Evolutionary conservation across 306 rosid species (phyloP).

Genomic region (Cercis canadensis): DNA sequence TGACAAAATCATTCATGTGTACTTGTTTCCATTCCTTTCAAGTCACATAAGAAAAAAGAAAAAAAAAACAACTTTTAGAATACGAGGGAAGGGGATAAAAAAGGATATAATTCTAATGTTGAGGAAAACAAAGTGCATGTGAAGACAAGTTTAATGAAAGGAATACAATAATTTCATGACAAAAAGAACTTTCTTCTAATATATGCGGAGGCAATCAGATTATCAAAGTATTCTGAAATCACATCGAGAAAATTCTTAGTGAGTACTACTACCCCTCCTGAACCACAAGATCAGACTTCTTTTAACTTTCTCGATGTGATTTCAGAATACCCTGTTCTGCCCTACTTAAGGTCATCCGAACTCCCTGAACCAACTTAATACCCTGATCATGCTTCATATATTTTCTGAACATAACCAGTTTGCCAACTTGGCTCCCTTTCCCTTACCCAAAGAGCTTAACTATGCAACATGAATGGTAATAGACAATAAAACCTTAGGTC

Average conservation of each 20-base stretch:
- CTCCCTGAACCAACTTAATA: no score
- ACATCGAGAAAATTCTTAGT: background rate
- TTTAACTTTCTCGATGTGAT: no score
- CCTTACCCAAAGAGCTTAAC: background rate
- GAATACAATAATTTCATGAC: no score
- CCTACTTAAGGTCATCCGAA: no score
- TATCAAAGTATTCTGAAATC: conserved; percentile 17
- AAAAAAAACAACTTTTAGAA: conserved; percentile 9
- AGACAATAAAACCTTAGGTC: background rate
- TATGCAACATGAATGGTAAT: background rate
- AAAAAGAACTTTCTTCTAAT: background rate
- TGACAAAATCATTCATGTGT: conserved; percentile 69
- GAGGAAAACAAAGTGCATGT: background rate
- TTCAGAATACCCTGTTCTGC: no score
- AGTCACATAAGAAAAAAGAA: conserved; percentile 32
- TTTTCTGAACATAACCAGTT: no score
- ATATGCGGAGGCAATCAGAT: background rate
- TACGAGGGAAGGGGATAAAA: background rate
- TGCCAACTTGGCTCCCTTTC: background rate
- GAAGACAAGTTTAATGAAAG: background rate
- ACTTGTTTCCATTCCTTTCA: conserved; percentile 75
- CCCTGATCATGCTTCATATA: no score
- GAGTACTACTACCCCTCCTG: background rate
- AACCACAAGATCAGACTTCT: conserved; percentile 15
- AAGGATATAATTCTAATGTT: no score